Evolutionary conservation across 2,329 filamentous ascomycete species (phyloP).

Genomic region (Fusarium sp.): DNA sequence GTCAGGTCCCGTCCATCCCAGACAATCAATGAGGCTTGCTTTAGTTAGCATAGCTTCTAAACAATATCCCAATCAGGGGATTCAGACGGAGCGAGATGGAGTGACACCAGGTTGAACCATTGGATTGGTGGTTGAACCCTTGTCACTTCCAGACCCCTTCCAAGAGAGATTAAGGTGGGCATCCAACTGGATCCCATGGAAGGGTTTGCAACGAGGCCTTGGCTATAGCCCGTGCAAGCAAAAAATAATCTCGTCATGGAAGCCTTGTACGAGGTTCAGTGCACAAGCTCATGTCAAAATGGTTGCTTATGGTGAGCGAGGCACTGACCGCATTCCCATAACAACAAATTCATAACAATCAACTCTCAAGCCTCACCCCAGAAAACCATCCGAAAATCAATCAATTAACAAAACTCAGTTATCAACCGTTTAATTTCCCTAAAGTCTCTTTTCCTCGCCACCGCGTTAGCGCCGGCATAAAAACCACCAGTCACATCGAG

Average conservation of each 20-base stretch:
- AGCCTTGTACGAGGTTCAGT: slow-evolving; percentile 15
- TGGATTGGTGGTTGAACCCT: slow-evolving; percentile 34
- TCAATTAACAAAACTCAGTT: slow-evolving; percentile 8
- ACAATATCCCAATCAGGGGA: slow-evolving; percentile 37
- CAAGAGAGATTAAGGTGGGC: slow-evolving; percentile 43
- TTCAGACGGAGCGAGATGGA: slow-evolving; percentile 32
- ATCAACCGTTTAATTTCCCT: slow-evolving; percentile 40
- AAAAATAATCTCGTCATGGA: slow-evolving; percentile 31
- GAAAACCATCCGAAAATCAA: not conserved
- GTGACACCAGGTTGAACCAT: slow-evolving; percentile 32
- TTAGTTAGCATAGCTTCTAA: slow-evolving; percentile 25
- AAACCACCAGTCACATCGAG: slow-evolving; percentile 27
- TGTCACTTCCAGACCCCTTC: slow-evolving; percentile 34
- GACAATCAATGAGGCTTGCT: slow-evolving; percentile 33
- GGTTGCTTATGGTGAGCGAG: slow-evolving; percentile 12
- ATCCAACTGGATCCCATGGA: slow-evolving; percentile 32
- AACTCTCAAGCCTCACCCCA: not conserved
- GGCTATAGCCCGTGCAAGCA: slow-evolving; percentile 5
- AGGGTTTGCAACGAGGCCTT: slow-evolving; percentile 31
- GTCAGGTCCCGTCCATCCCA: slow-evolving; percentile 26
- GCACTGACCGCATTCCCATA: slow-evolving; percentile 14
- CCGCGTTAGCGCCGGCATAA: slow-evolving; percentile 36
- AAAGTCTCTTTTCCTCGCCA: slow-evolving; percentile 33
- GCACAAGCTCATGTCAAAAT: not conserved
- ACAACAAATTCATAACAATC: not conserved